Conservation (phyloP, 2,329 filamentous ascomycete genomes). For the Colletotrichum camelliae region DNA sequence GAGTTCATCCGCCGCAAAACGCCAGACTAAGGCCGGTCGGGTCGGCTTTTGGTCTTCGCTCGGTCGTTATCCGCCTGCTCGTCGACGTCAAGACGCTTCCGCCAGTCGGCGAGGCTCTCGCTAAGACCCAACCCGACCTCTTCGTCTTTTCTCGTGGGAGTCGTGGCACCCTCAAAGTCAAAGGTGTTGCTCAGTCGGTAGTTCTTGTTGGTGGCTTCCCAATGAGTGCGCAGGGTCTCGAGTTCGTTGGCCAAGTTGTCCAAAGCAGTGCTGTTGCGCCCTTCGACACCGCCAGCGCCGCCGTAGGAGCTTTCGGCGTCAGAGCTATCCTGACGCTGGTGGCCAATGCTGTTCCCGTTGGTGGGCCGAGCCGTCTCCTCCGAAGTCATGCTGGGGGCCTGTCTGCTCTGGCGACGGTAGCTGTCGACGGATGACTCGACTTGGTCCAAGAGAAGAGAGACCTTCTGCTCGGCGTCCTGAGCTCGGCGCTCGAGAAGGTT, state of each 20-base stretch:
- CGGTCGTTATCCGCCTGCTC: constrained; percentile 31
- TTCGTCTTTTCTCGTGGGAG: constrained; percentile 45
- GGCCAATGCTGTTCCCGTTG: constrained; percentile 43
- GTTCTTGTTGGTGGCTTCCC: constrained; percentile 95
- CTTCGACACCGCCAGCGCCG: constrained; percentile 48
- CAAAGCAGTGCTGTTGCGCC: constrained; percentile 70
- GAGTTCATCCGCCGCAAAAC: constrained; percentile 25
- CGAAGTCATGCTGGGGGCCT: constrained; percentile 57
- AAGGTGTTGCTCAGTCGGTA: constrained; percentile 91
- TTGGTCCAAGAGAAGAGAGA: constrained; percentile 90
- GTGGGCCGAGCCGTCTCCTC: constrained; percentile 39
- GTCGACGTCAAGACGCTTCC: constrained; percentile 72
- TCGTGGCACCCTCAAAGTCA: constrained; percentile 69
- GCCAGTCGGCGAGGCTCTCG: constrained; percentile 80
- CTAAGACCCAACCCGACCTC: constrained; percentile 60
- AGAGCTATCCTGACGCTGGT: constrained; percentile 61
- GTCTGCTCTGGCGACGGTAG: constrained; percentile 81
- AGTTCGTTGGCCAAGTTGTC: constrained; percentile 93
- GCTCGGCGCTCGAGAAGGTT: constrained; percentile 81
- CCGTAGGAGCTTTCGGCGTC: constrained; percentile 69
- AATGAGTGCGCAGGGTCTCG: constrained; percentile 87
- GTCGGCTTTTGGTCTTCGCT: constrained; percentile 23
- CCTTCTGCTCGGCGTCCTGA: constrained; percentile 89
- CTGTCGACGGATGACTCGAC: constrained; percentile 94
- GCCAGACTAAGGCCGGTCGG: constrained; percentile 24